Percentiles rank a stretch among this genome's conserved stretches.
phyloP scores from a whole-genome alignment of 805 yeast species.

The Myxozyma sirexii region DNA sequence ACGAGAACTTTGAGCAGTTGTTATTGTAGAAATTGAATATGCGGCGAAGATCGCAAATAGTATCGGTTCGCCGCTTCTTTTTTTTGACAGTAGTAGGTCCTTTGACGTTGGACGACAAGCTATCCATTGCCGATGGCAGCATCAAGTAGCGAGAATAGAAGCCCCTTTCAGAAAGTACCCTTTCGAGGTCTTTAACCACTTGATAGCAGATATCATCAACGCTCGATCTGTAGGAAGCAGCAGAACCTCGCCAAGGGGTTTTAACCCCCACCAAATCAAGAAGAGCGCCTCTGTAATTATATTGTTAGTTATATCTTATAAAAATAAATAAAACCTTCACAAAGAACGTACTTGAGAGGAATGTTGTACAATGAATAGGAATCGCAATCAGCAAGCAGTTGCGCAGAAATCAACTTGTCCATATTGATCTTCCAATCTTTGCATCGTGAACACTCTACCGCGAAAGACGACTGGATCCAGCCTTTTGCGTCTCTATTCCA shows the following conservation, averaged over 20 bases:
- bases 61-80: neutral
- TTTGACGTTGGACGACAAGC: no score
- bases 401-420: slow-evolving; percentile 1
- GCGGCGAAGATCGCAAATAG: neutral
- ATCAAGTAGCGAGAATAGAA: neutral
- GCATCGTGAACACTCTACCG: slow-evolving; percentile 1
- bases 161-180: neutral
- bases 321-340: no score
- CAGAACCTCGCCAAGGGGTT: neutral
- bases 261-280: neutral
- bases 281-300: neutral
- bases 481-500: neutral
- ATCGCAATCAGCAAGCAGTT: slow-evolving; percentile 5
- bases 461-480: slow-evolving; percentile 4
- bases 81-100: no score
- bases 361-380: neutral
- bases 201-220: neutral
- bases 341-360: slow-evolving; percentile 8
- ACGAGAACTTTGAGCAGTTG: slow-evolving; percentile 21
- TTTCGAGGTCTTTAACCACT: neutral
- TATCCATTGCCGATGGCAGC: neutral
- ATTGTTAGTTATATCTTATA: no score
- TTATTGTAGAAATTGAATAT: neutral
- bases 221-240: neutral
- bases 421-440: neutral